phyloP scores from a whole-genome alignment of 2,329 filamentous ascomycete genomes.

The Curvularia verruculosa region DNA sequence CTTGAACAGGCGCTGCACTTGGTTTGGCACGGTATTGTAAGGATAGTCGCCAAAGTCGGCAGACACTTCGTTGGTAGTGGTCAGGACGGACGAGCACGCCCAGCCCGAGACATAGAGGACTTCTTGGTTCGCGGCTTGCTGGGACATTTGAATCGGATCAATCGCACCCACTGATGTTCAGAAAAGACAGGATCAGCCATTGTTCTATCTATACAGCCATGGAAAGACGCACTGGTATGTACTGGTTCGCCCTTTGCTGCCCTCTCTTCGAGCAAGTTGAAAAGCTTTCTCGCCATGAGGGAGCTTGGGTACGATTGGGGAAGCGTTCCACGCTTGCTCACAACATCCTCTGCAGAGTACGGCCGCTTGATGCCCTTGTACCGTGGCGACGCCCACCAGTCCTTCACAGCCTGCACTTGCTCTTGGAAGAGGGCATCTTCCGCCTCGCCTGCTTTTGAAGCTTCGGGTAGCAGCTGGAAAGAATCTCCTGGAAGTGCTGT shows the following conservation, averaged over 20 bases:
- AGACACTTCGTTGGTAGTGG: constrained; percentile 94
- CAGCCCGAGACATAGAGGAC: constrained; percentile 95
- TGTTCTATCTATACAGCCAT: constrained; percentile 29
- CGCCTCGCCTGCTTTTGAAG: constrained; percentile 75
- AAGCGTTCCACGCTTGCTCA: constrained; percentile 88
- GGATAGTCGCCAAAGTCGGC: constrained; percentile 98
- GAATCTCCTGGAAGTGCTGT: constrained; percentile 70
- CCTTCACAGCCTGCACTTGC: constrained; percentile 82
- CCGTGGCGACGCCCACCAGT: constrained; percentile 87
- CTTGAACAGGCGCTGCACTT: constrained; percentile 94
- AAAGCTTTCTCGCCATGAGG: constrained; percentile 92
- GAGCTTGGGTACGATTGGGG: constrained; percentile 90
- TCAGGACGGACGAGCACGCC: constrained; percentile 94
- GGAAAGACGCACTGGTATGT: constrained; percentile 75
- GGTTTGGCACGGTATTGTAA: constrained; percentile 98
- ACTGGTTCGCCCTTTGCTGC: constrained; percentile 82
- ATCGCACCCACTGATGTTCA: constrained; percentile 81
- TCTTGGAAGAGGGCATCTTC: constrained; percentile 87
- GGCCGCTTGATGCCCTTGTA: constrained; percentile 90
- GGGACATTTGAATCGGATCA: constrained; percentile 99
- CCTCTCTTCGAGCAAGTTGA: constrained; percentile 82
- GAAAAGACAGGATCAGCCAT: constrained; percentile 35
- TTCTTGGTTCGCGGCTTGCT: constrained; percentile 95
- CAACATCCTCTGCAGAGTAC: constrained; percentile 88
- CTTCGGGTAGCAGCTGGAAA: constrained; percentile 83